Base-by-base conservation (phyloP, 2,329 filamentous ascomycete species). In the Colletotrichum godetiae region DNA sequence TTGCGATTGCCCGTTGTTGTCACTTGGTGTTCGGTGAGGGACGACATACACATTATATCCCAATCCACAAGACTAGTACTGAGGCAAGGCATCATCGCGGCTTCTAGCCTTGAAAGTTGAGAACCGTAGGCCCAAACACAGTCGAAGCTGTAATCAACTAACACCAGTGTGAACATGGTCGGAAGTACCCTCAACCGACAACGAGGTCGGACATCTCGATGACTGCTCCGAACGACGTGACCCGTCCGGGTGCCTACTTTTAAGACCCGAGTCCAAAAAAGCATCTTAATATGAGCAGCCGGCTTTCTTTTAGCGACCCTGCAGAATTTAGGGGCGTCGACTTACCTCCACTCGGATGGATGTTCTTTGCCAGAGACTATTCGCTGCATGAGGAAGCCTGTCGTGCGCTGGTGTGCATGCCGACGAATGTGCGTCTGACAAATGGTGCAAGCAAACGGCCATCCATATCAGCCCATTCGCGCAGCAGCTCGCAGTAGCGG, bases 401-500 rank as follows among this genome's bases (percentile, higher is more conserved):
- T 68, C 24, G 56, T 52, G 63, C 56, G 62, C 56, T 42, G 19
- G 13, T 37, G 53, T 63, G 63, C 62, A 69, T 19, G 46, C 22
- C 33, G 24, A 24, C 65, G 52, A 64, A 59, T 11, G 29, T 63
- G 69, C 42, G 53, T 68, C 52, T 63, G 68, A 59, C 53, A 63
- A 58, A 68, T 37, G 29, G 42, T 19, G 62, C 5, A 6, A 65
- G 57, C n/a, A 29, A 33, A 42, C 46, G 64, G 62, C 53, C n/a
- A 63, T 59, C 37, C 12, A 57, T 12, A 63, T 58, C 69, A 59
- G 69, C 57, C 42, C 58, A 72, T 68, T 59, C 31, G 58, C 65
- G 65, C 65, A 72, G 69, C 19, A 53, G 42, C 27, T 68, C 65
- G 37, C 31, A 59, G 65, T 53, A 58, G 68, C 27, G 52, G 64